Base-by-base conservation (phyloP, 495 filamentous ascomycete genomes). In the Aspergillus saccharolyticus region DNA sequence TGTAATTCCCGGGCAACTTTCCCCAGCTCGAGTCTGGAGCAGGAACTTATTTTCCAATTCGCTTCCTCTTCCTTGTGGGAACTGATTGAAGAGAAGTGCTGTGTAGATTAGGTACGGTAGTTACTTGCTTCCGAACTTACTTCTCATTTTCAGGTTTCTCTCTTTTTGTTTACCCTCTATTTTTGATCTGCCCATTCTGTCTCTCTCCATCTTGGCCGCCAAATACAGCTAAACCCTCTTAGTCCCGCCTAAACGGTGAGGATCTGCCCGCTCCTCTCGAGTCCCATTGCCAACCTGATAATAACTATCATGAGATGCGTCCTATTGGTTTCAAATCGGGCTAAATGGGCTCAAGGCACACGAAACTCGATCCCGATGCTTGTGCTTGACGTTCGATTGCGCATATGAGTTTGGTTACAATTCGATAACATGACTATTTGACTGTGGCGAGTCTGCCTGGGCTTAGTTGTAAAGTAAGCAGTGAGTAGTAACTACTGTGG, bases 221-320 rank as follows among this genome's bases (percentile, higher is more conserved):
- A 18, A 57, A 55, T 17, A 44, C 47, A 49, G 53, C 47, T 56
- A 58, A n/a, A 52, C 33, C 52, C 25, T 19, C 42, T 55, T 3
- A 53, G 54, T 50, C 22, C 54, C 20, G 24, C 46, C 57, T 12
- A 57, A 63, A 60, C 47, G n/a, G 61, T 52, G 28, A 60, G 52
- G 61, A 63, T 63, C 61, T 57, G 57, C 61, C 61, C 60, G 60
- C 61, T 60, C 57, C 59, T 63, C 61, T 57, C n/a, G n/a, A n/a
- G n/a, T n/a, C 54, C 61, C 61, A 63, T 60, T 57, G 60, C 61
- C 60, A 50, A 44, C 21, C 47, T 18, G 47, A 28, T 43, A n/a
- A n/a, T n/a, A n/a, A n/a, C n/a, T n/a, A 17, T 42, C 42, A 39
- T 39, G 33, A 15, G 33, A 12, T 39, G 5, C 33, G 6, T 8